Conservation (phyloP, 257 asterid genomes). For the Scutellaria minor region DNA sequence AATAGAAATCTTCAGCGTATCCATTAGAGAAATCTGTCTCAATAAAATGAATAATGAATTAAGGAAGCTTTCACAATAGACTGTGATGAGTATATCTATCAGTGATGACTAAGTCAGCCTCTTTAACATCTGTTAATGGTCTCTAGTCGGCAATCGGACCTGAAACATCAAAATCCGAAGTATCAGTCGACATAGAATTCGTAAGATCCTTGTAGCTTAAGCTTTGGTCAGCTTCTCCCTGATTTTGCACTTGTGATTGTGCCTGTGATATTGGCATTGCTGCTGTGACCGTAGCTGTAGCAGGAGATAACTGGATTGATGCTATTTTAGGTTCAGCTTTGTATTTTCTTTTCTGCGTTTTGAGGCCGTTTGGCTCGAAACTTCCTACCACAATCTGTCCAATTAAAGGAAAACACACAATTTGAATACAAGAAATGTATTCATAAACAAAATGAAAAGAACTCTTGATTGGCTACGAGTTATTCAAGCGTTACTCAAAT, state of each 20-base stretch:
- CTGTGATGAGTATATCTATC: too few species aligned
- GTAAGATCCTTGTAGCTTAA: conserved; percentile 39
- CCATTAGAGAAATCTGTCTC: too few species aligned
- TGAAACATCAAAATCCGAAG: conserved; percentile 48
- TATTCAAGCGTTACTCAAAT: too few species aligned
- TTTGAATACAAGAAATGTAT: not conserved
- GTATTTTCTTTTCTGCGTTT: conserved; percentile 45
- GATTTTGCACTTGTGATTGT: conserved; percentile 43
- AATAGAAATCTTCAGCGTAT: too few species aligned
- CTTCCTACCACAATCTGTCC: conserved; percentile 72
- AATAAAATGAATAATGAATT: too few species aligned
- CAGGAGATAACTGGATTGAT: conserved; percentile 36
- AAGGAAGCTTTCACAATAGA: too few species aligned
- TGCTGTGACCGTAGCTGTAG: conserved; percentile 40
- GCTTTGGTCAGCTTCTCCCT: conserved; percentile 45
- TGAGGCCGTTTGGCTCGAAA: conserved; percentile 48
- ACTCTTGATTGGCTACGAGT: not conserved
- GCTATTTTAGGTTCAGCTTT: conserved; percentile 39
- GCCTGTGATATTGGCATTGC: conserved; percentile 57
- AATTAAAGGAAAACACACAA: not conserved
- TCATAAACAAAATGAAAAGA: too few species aligned
- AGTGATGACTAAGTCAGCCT: conserved; percentile 32
- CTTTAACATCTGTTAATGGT: too few species aligned
- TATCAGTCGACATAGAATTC: conserved; percentile 53
- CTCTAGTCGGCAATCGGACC: too few species aligned